These are phyloP conservation scores for Rhododendron ovatum DNA, from an alignment of 148 eudicot genomes.

Conservation along the genomic window DNA sequence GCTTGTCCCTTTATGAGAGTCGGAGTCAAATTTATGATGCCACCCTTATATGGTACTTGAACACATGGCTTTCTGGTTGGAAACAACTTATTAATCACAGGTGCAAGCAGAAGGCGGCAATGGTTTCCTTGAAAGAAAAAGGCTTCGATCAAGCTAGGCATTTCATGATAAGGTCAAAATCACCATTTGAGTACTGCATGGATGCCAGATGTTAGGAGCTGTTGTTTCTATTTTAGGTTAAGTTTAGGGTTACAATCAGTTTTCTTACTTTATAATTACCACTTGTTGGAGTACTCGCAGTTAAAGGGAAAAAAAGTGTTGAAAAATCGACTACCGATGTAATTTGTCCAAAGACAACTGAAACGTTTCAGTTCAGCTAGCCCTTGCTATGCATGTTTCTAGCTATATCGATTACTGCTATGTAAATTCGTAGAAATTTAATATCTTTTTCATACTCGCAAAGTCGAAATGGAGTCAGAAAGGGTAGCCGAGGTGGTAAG, in stretches of 20 bases:
- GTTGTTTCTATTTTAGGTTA: background rate
- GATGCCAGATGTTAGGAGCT: conserved; percentile 10
- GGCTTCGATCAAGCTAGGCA: conserved; percentile 8
- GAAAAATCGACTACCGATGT: background rate
- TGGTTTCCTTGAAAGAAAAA: conserved; percentile 32
- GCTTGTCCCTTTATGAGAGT: conserved; percentile 26
- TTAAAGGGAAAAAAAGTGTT: background rate
- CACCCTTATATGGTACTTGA: conserved; percentile 10
- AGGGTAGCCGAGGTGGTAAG: too few relatives aligned
- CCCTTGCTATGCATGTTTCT: background rate
- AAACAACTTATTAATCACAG: conserved; percentile 34
- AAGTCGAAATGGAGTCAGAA: background rate
- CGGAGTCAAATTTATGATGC: conserved; percentile 30
- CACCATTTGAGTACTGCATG: conserved; percentile 13
- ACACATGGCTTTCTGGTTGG: conserved; percentile 29
- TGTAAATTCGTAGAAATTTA: background rate
- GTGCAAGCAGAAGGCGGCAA: conserved; percentile 34
- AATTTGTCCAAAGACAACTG: background rate
- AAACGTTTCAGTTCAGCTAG: background rate
- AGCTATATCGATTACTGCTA: background rate
- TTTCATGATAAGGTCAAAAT: conserved; percentile 1
- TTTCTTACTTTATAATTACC: background rate
- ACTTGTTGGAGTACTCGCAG: background rate
- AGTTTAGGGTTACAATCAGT: conserved; percentile 22
- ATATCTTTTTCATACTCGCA: background rate